A percentile compares a stretch with the other conserved stretches of the same genome.
Conservation (phyloP, 2,329 filamentous ascomycete genomes). For the Botrytis elliptica region DNA sequence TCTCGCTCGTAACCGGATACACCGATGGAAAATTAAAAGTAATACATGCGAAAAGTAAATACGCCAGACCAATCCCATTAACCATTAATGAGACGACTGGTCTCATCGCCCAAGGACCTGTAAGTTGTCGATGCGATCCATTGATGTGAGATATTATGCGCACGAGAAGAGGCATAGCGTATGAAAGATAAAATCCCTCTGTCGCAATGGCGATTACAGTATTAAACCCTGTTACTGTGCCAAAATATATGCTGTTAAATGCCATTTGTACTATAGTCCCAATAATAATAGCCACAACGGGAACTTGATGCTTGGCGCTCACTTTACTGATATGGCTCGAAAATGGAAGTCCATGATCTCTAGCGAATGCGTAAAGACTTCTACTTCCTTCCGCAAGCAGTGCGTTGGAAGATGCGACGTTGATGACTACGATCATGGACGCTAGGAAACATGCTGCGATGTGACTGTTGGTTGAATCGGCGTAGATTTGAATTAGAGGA, state of each 20-base stretch:
- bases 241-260: slow-evolving; percentile 55
- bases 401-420: slow-evolving; percentile 43
- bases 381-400: slow-evolving; percentile 42
- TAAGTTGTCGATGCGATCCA: slow-evolving; percentile 42
- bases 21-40: slow-evolving; percentile 56
- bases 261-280: slow-evolving; percentile 50
- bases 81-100: slow-evolving; percentile 40
- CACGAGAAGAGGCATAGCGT: slow-evolving; percentile 53
- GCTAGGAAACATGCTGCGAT: slow-evolving; percentile 50
- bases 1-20: slow-evolving; percentile 50
- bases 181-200: slow-evolving; percentile 58
- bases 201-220: slow-evolving; percentile 58
- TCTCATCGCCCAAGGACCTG: slow-evolving; percentile 45
- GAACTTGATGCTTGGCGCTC: slow-evolving; percentile 47
- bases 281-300: slow-evolving; percentile 50
- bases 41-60: slow-evolving; percentile 53
- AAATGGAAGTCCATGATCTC: slow-evolving; percentile 54
- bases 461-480: slow-evolving; percentile 45
- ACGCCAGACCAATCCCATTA: slow-evolving; percentile 52
- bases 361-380: slow-evolving; percentile 47
- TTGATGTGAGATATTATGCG: slow-evolving; percentile 49
- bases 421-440: slow-evolving; percentile 45
- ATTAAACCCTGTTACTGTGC: slow-evolving; percentile 53
- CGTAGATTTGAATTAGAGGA: slow-evolving; percentile 53
- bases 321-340: slow-evolving; percentile 48